Evolutionary conservation across 148 eudicot genomes (phyloP).

Genomic region (Pharnaceum exiguum): DNA sequence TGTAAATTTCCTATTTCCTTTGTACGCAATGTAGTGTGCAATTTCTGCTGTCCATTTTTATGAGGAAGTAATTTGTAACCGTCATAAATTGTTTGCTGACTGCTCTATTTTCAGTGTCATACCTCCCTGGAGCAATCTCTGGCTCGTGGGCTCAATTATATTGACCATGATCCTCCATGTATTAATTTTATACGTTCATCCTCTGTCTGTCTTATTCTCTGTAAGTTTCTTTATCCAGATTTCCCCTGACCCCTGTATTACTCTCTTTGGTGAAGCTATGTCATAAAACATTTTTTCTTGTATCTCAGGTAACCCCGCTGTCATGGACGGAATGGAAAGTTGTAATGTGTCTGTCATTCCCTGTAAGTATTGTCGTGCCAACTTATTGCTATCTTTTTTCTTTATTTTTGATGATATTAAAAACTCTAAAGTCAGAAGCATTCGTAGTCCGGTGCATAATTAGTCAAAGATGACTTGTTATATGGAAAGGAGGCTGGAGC

Average conservation of each 20-base stretch:
- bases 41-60: not conserved
- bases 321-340: constrained; percentile 93
- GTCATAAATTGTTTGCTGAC: not conserved
- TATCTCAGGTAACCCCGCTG: constrained; percentile 83
- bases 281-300: constrained; percentile 5
- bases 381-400: not conserved
- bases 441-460: no score
- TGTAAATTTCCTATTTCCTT: not conserved
- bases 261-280: not conserved
- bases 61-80: not conserved
- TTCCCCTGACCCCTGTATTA: not conserved
- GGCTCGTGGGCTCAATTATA: constrained; percentile 91
- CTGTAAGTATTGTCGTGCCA: constrained; percentile 48
- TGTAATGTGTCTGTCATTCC: constrained; percentile 88
- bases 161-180: constrained; percentile 92
- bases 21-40: no score
- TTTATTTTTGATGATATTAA: no score
- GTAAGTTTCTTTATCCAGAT: constrained; percentile 45
- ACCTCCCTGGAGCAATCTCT: constrained; percentile 93
- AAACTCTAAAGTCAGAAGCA: not conserved
- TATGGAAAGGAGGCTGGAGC: no score
- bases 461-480: no score
- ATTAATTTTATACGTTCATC: constrained; percentile 80
- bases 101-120: constrained; percentile 51
- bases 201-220: constrained; percentile 83